Base-by-base conservation (phyloP, 345 rosid genomes). In the Excoecaria agallocha region DNA sequence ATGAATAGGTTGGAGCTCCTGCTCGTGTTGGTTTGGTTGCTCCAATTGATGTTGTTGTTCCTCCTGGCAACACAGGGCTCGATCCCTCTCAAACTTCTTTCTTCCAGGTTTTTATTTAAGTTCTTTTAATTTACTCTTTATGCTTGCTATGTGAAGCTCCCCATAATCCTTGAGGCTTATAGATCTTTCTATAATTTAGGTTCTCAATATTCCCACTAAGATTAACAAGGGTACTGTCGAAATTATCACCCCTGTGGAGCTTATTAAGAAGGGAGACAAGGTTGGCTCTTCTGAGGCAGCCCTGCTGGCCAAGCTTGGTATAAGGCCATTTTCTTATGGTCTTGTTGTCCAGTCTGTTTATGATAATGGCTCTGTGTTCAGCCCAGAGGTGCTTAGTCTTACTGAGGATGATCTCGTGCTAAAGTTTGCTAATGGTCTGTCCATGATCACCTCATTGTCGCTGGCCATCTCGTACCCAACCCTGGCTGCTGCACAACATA, bases 171-270 rank as follows among this genome's bases (percentile, higher is more conserved):
- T 17, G 59, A 19, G 12, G 24, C 0, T 54, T 16, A 10, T 12
- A 9, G 10, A 22, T 62, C 6, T 17, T 24, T 22, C 22, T 6
- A n/a, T n/a, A n/a, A n/a, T n/a, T 52, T 66, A 92, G 89, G 97
- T 94, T 73, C 93, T 94, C 11, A 94, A 94, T 79, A 94, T 94
- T 64, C 97, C 98, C 0, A 94, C 98, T 57, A 94, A 94, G 85
- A 94, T 94, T 88, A 94, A 94, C 90, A 94, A 94, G 91, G 98
- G 98, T 75, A 90, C 97, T 38, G 98, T 94, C 5, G 98, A 94
- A 87, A 94, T 94, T 75, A 87, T 94, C 71, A 89, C 98, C 67
- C 90, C 96, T 2, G 98, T 94, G 68, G 98, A 94, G 82, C 91
- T 94, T 60, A 89, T 92, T 77, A 94, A 83, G 90, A 92, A 94